Percentiles rank a stretch among this genome's conserved stretches.
Evolutionary conservation across 345 rosid genomes (phyloP).

Genomic region (Populus euphratica): DNA sequence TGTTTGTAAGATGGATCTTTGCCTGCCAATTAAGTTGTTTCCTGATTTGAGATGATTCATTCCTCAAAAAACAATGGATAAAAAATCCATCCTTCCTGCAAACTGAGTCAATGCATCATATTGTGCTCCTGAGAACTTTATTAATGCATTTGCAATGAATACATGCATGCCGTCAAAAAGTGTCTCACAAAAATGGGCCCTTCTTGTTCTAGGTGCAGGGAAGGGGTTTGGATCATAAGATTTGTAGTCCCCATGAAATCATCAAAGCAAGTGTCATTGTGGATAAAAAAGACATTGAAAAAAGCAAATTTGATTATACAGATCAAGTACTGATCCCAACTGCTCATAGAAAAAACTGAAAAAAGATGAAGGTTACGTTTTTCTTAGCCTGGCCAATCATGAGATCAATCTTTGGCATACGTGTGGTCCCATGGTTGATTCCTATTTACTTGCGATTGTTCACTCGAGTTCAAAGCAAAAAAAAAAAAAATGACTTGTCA

Average conservation of each 20-base stretch:
- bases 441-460: not conserved
- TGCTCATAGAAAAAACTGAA: not conserved
- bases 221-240: conserved; percentile 27
- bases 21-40: too few species aligned
- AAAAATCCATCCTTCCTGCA: too few species aligned
- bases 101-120: too few species aligned
- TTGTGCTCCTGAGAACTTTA: too few species aligned
- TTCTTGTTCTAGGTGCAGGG: conserved; percentile 26
- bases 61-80: too few species aligned
- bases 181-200: conserved; percentile 21
- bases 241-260: conserved; percentile 46
- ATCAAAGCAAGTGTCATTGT: not conserved
- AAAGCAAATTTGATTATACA: conserved; percentile 1
- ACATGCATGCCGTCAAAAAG: not conserved
- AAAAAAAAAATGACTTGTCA: not conserved
- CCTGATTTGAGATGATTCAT: too few species aligned
- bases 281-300: not conserved
- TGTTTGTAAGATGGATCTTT: too few species aligned
- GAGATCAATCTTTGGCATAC: not conserved
- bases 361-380: not conserved
- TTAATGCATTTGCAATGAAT: too few species aligned
- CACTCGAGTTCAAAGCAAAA: not conserved
- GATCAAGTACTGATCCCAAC: not conserved
- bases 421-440: not conserved
- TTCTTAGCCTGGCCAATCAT: conserved; percentile 3